Percentiles rank a stretch among this genome's conserved stretches.
Evolutionary conservation across 208 protist species (phyloP).

Genomic region (Lotmaria passim): DNA sequence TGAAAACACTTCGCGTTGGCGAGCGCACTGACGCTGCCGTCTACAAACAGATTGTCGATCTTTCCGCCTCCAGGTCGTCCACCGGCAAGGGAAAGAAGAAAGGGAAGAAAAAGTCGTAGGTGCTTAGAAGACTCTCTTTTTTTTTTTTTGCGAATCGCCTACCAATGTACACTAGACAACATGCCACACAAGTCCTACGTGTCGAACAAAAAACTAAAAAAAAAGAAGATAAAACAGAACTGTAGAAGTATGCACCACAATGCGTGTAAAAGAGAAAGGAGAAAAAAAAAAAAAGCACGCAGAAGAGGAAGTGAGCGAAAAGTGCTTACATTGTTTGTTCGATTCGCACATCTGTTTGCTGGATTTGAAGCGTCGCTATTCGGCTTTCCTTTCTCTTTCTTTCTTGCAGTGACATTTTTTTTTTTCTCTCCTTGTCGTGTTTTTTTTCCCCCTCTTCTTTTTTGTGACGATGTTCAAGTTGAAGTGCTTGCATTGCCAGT

Average conservation of each 20-base stretch:
- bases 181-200: not conserved
- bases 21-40: conserved; percentile 67
- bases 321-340: too few relatives aligned
- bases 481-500: too few relatives aligned
- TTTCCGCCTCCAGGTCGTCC: conserved; percentile 53
- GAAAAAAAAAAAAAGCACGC: not conserved
- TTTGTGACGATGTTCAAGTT: too few relatives aligned
- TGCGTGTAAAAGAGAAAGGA: not conserved
- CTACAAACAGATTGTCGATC: conserved; percentile 71
- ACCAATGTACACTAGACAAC: not conserved
- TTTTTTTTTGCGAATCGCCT: conserved; percentile 4
- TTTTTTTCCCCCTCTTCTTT: too few relatives aligned
- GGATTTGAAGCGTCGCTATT: too few relatives aligned
- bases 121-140: too few relatives aligned
- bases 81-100: conserved; percentile 39
- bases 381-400: too few relatives aligned
- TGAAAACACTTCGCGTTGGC: conserved; percentile 55
- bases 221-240: not conserved
- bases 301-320: too few relatives aligned
- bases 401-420: too few relatives aligned
- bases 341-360: too few relatives aligned
- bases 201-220: not conserved
- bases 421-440: too few relatives aligned
- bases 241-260: too few relatives aligned
- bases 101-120: conserved; percentile 28